Conservation (phyloP, 2,329 filamentous ascomycete species). For the Claviceps sp. region DNA sequence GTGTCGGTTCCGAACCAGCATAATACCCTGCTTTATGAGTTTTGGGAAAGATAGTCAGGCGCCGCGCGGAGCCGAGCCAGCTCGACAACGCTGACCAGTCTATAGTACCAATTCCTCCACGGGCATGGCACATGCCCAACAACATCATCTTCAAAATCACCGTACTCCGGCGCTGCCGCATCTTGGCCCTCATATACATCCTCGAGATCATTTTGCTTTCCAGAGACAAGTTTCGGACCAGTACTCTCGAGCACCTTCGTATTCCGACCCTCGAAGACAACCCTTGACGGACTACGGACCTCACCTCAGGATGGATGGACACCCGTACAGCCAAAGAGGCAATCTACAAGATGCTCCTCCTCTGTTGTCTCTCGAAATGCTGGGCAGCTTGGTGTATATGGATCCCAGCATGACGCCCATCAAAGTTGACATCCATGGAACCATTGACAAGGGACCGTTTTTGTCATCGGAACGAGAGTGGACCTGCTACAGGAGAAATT, state of each 20-base stretch:
- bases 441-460: slow-evolving; percentile 86
- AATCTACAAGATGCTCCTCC: slow-evolving; percentile 34
- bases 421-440: slow-evolving; percentile 61
- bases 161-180: slow-evolving; percentile 38
- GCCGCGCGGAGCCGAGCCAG: neutral
- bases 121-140: slow-evolving; percentile 41
- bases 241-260: slow-evolving; percentile 38
- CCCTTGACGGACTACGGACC: slow-evolving; percentile 31
- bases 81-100: slow-evolving; percentile 9
- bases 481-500: slow-evolving; percentile 88
- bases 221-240: slow-evolving; percentile 33
- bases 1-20: slow-evolving; percentile 1
- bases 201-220: slow-evolving; percentile 41
- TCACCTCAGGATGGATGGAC: slow-evolving; percentile 35
- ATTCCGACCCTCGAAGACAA: slow-evolving; percentile 32
- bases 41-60: neutral
- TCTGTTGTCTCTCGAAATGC: slow-evolving; percentile 33
- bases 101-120: slow-evolving; percentile 34
- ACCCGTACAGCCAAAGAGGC: slow-evolving; percentile 22
- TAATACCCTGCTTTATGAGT: neutral
- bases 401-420: slow-evolving; percentile 38
- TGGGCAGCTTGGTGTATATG: slow-evolving; percentile 48
- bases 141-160: slow-evolving; percentile 23
- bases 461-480: slow-evolving; percentile 58
- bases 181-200: slow-evolving; percentile 32